Percentiles rank a stretch among this genome's conserved stretches.
Evolutionary conservation across 2,329 filamentous ascomycete species (phyloP).

Genomic region (Talaromyces rugulosus): DNA sequence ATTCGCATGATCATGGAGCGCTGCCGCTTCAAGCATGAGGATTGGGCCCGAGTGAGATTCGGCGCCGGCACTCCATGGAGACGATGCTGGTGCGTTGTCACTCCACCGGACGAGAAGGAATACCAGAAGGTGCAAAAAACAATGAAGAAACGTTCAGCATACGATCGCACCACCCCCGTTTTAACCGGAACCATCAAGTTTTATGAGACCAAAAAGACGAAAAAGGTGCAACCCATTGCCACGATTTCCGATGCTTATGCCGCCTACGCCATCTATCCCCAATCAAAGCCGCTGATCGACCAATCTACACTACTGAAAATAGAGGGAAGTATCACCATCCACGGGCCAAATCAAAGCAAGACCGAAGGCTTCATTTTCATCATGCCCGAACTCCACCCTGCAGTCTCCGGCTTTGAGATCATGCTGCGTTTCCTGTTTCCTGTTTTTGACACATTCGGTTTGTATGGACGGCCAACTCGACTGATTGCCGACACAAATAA

Average conservation of each 20-base stretch:
- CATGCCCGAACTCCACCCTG: constrained; percentile 93
- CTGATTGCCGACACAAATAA: constrained; percentile 85
- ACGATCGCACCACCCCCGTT: constrained; percentile 67
- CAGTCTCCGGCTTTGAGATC: constrained; percentile 91
- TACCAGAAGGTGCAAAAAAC: constrained; percentile 78
- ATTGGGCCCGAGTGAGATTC: constrained; percentile 93
- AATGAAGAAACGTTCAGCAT: constrained; percentile 74
- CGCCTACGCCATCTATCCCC: constrained; percentile 92
- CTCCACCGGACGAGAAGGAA: constrained; percentile 90
- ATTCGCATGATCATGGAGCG: constrained; percentile 86
- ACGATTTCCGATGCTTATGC: constrained; percentile 88
- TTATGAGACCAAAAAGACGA: constrained; percentile 89
- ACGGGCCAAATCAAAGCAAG: constrained; percentile 69
- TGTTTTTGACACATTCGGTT: constrained; percentile 83
- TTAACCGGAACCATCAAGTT: constrained; percentile 91
- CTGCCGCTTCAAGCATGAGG: constrained; percentile 70
- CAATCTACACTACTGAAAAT: constrained; percentile 92
- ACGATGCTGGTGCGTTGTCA: constrained; percentile 93
- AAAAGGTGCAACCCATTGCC: constrained; percentile 85
- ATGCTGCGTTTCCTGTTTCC: constrained; percentile 90
- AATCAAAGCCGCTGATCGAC: constrained; percentile 88
- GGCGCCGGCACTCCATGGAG: constrained; percentile 94
- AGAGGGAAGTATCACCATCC: constrained; percentile 84
- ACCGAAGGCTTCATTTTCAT: constrained; percentile 95
- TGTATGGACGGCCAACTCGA: constrained; percentile 85